Evolutionary conservation across 2,329 filamentous ascomycete genomes (phyloP), one percentile per base, ranked within the genome.

Genomic region (Bipolaris zeicola): DNA sequence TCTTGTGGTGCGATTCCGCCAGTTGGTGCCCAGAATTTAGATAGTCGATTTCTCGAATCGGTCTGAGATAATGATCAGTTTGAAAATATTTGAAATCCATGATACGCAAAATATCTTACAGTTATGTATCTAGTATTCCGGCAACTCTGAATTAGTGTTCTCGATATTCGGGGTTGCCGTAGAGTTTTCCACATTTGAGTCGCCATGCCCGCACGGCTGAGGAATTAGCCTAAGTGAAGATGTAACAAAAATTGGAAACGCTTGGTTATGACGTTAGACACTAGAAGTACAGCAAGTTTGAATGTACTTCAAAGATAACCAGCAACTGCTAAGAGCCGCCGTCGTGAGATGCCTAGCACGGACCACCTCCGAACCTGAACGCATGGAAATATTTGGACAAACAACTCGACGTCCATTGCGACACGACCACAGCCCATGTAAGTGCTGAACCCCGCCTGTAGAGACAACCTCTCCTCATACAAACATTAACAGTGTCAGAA

Each of bases 11-110:
- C 81, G 51, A 90, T 85, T 6, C 89, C 87, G 41, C 88, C 87
- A 0, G 88, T 90, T 2, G 92, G 91, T 26, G 88, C 82, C 91
- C 93, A 97, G 75, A 92, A 85, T 43, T 82, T 87, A 3, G 91
- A 94, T 8, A 94, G 75, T 61, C 88, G 81, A 67, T 79, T 82
- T 62, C 85, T 79, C 43, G 81, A 78, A 76, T 88, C 85, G 62
- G 74, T 75, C 83, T 87, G 6, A 3, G 1, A 1, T 34, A 14
- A 14, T 1, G 2, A 34, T 53, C 16, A 54, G 4, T 28, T 7
- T 24, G 5, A 7, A n/a, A 2, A 20, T 6, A 37, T 4, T 2
- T 4, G 11, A 28, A 14, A 6, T 1, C 5, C 5, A 1, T 11
- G 16, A 5, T 3, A 3, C 11, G 3, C 22, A 6, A 7, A 14